Percentiles rank a stretch among this genome's conserved stretches.
These are phyloP conservation scores for Gracilaria vermiculophylla DNA, from an alignment of 23 red algal species.

Conservation along the genomic window DNA sequence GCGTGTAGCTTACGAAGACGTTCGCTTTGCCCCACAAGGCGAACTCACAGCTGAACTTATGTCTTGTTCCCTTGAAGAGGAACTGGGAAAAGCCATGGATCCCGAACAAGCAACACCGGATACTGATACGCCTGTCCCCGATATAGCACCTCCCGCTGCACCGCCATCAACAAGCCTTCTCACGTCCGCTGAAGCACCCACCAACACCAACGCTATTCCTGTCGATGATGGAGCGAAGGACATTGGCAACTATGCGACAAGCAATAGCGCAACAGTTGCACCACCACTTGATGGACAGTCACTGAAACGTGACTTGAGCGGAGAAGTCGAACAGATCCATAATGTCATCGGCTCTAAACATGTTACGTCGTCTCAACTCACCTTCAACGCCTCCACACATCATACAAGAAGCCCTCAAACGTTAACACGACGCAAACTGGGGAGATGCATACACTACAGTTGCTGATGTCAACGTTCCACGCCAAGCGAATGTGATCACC, in stretches of 20 bases:
- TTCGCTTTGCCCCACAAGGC: background rate
- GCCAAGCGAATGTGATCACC: background rate
- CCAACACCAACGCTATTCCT: too few relatives aligned
- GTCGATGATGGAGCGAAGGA: too few relatives aligned
- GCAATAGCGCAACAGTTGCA: too few relatives aligned
- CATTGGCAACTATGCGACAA: background rate
- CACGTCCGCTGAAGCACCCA: too few relatives aligned
- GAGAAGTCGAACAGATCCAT: background rate
- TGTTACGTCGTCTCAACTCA: background rate
- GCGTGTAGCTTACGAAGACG: constrained; percentile 20
- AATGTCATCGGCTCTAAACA: background rate
- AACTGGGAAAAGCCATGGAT: background rate
- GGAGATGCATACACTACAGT: constrained; percentile 8
- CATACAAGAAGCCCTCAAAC: constrained; percentile 4
- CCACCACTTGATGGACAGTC: background rate
- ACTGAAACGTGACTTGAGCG: background rate
- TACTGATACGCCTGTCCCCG: background rate
- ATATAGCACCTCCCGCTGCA: background rate
- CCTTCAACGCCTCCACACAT: constrained; percentile 1
- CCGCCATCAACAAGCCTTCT: too few relatives aligned
- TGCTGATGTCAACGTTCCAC: background rate
- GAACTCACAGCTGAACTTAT: constrained; percentile 8
- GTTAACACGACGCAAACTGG: constrained; percentile 13
- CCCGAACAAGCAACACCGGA: background rate
- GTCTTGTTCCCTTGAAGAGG: constrained; percentile 38